Base-by-base conservation (phyloP, 2,329 filamentous ascomycete genomes). In the Macrophomina pseudophaseolina region DNA sequence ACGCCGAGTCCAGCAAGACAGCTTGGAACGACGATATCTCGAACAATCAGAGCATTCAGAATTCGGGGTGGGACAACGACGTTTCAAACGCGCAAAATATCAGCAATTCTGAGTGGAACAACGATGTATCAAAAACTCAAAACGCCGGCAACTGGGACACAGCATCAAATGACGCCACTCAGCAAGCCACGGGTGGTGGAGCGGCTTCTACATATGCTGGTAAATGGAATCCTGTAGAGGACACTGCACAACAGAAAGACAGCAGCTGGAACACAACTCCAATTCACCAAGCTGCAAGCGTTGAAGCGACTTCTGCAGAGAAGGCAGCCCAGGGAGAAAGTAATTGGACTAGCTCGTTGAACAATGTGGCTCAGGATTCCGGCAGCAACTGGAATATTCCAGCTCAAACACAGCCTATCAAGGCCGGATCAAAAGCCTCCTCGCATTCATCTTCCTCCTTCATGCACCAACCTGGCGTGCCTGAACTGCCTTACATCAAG, bases 401-500 rank as follows among this genome's bases (percentile, higher is more conserved):
- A 23, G 23, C 23, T 23, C 23, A 23, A 3, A 23, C 23, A 23
- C 23, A 23, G 23, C 23, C 23, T 23, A 23, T 23, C 23, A 63
- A 63, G 9, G 9, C 1, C 1, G 62, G 30, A 3, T 65, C 63
- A n/a, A 65, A 65, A 9, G 5, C 32, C 16, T 14, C 35, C 6
- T 44, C 48, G n/a, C 12, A 14, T 9, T n/a, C 42, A 11, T n/a
- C 52, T 9, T 42, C 18, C n/a, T 48, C 63, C 63, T 49, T 30
- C 52, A 38, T 49, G 16, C 51, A 65, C 40, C 30, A 32, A 1
- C 54, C 44, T 7, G 8, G 28, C 8, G 32, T 62, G 18, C 64
- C 54, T 6, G 53, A 52, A 14, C 52, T 60, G 54, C 64, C 64
- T 11, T 23, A 48, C 35, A 11, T 67, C 53, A 77, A 79, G 23